Percentiles rank a stretch among this genome's conserved stretches.
Evolutionary conservation across 1,284 basidiomycete species (phyloP).

Genomic region (Lentinula novae-zelandiae): DNA sequence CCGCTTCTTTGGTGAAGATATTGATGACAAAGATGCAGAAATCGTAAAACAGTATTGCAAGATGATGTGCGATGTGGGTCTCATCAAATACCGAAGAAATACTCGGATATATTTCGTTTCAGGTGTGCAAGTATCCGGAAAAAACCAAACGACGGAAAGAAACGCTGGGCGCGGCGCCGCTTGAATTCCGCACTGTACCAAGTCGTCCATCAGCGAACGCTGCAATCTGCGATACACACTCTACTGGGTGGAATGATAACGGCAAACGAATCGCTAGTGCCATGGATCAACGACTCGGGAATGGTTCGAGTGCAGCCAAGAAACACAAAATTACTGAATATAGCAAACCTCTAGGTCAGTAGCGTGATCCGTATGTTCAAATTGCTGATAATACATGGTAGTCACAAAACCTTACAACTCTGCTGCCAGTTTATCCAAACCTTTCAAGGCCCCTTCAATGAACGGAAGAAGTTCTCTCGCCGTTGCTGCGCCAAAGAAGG

Average conservation of each 20-base stretch:
- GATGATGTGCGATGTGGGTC: conserved; percentile 80
- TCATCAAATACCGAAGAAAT: not conserved
- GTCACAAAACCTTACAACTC: conserved; percentile 13
- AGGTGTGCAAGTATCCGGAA: conserved; percentile 77
- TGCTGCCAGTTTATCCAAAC: conserved; percentile 9
- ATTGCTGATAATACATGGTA: not conserved
- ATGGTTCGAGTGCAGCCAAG: not conserved
- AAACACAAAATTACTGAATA: conserved; percentile 4
- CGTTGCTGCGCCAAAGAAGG: too few relatives aligned
- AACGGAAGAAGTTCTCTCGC: not conserved
- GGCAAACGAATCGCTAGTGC: not conserved
- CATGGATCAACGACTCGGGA: not conserved
- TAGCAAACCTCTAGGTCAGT: conserved; percentile 11
- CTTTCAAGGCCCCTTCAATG: conserved; percentile 10
- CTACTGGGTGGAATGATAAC: not conserved
- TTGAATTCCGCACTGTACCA: not conserved
- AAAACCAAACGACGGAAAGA: conserved; percentile 48
- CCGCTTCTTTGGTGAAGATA: conserved; percentile 77
- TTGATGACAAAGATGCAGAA: conserved; percentile 49
- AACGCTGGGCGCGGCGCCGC: conserved; percentile 29
- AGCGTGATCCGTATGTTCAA: not conserved
- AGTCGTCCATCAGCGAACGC: not conserved
- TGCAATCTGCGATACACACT: not conserved
- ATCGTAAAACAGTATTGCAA: conserved; percentile 59
- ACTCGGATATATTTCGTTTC: not conserved